Percentiles rank a stretch among this genome's conserved stretches.
Conservation (phyloP, 1,139 yeast genomes). For the Ashbya aceris region DNA sequence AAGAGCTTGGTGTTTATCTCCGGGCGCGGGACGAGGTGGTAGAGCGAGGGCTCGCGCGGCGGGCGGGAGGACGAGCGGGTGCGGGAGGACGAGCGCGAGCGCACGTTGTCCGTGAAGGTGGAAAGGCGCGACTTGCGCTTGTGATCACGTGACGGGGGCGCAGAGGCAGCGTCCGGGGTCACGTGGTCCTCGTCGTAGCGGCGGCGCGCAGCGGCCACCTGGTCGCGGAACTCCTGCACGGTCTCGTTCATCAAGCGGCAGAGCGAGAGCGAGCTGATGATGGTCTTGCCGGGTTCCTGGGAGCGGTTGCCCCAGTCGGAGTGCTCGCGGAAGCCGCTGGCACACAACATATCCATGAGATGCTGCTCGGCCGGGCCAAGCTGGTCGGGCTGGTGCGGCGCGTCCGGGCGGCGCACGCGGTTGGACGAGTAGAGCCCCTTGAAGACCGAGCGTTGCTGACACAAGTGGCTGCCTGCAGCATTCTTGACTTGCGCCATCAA, state of each 20-base stretch:
- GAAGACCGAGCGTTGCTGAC: slow-evolving; percentile 54
- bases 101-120: slow-evolving; percentile 35
- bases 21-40: slow-evolving; percentile 29
- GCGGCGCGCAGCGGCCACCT: slow-evolving; percentile 17
- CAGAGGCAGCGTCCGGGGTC: slow-evolving; percentile 7
- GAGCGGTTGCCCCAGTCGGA: slow-evolving; percentile 85
- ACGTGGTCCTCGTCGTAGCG: slow-evolving; percentile 1
- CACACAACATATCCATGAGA: slow-evolving; percentile 85
- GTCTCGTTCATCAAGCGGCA: slow-evolving; percentile 48
- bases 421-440: slow-evolving; percentile 48
- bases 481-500: slow-evolving; percentile 55
- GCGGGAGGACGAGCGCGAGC: slow-evolving; percentile 36
- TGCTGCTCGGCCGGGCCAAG: slow-evolving; percentile 94
- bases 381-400: slow-evolving; percentile 33
- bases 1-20: slow-evolving; percentile 52
- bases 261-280: slow-evolving; percentile 74
- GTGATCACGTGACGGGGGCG: slow-evolving; percentile 14
- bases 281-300: slow-evolving; percentile 78
- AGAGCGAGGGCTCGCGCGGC: slow-evolving; percentile 25
- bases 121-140: slow-evolving; percentile 41
- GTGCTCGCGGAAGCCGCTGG: slow-evolving; percentile 66
- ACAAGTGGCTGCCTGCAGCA: slow-evolving; percentile 57
- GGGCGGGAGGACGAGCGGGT: slow-evolving; percentile 43
- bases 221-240: slow-evolving; percentile 25
- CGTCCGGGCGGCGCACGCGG: slow-evolving; percentile 23